Base-by-base conservation (phyloP, 116 monocot species). In the Trichopus zeylanicus region DNA sequence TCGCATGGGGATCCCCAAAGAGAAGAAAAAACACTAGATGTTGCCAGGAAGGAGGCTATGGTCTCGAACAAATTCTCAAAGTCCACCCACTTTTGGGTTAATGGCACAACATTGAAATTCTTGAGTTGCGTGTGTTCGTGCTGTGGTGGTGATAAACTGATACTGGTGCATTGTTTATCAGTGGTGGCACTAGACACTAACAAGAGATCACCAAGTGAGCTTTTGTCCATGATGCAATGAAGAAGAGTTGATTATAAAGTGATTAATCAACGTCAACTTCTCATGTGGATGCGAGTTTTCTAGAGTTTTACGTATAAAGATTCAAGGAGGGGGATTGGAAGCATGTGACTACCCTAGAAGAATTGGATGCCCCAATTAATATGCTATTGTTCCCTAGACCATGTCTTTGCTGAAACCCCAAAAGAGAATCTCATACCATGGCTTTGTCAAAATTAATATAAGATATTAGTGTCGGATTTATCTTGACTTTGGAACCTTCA, bases 391-490 rank as follows among this genome's bases (percentile, higher is more conserved):
- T 59, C 35, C 4, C 20, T 23, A 37, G 2, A 59, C 37, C 6
- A 20, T 59, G 59, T 59, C 59, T 38, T 59, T 15, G 37, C 5
- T 37, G 39, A 39, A n/a, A 59, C 24, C 24, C 59, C 35, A 38
- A 26, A 38, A 59, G 38, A n/a, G 59, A 59, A 59, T 59, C 59
- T 39, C 39, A n/a, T n/a, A 42, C 42, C n/a, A n/a, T n/a, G n/a
- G n/a, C n/a, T n/a, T n/a, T n/a, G n/a, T n/a, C n/a, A n/a, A n/a
- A n/a, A n/a, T n/a, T n/a, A n/a, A n/a, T n/a, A n/a, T 42, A 13
- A 42, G 16, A 33, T 33, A 8, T 33, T 33, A 5, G 32, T 33
- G 32, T 33, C 32, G 4, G 32, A 8, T 33, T 33, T 33, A 5
- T 33, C 4, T 5, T n/a, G n/a, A n/a, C n/a, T n/a, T n/a, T n/a